Percentiles rank a stretch among this genome's conserved stretches.
phyloP scores from a whole-genome alignment of 2,329 filamentous ascomycete genomes.

The Penicillium sp. region DNA sequence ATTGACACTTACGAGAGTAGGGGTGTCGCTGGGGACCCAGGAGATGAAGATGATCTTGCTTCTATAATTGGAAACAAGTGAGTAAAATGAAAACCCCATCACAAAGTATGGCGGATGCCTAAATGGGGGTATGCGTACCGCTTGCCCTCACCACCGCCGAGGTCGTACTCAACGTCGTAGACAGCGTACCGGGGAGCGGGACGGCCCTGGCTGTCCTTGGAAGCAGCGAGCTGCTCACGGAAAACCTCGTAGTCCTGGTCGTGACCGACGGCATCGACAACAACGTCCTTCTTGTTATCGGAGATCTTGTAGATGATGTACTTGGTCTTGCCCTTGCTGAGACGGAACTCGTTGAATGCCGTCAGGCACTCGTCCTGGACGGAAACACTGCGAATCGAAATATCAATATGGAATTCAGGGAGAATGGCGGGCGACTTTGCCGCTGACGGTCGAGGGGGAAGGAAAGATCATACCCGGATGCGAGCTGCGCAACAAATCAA shows the following conservation, averaged over 20 bases:
- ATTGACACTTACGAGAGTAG: constrained; percentile 46
- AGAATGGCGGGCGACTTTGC: constrained; percentile 1
- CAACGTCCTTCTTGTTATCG: constrained; percentile 57
- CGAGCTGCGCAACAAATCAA: constrained; percentile 36
- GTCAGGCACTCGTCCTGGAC: constrained; percentile 55
- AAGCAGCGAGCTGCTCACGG: constrained; percentile 52
- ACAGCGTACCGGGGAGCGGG: constrained; percentile 56
- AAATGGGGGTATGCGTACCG: constrained; percentile 42
- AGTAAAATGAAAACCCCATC: constrained; percentile 17
- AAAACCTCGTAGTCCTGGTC: constrained; percentile 57
- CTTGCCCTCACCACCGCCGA: constrained; percentile 55
- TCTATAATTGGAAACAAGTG: constrained; percentile 38
- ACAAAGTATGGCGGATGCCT: background rate
- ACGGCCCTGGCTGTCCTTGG: constrained; percentile 52
- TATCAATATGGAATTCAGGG: constrained; percentile 28
- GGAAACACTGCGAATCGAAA: constrained; percentile 46
- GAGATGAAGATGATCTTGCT: constrained; percentile 60
- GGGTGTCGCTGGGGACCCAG: constrained; percentile 51
- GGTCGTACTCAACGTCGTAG: constrained; percentile 58
- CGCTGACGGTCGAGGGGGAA: constrained; percentile 8
- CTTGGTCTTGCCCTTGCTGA: constrained; percentile 53
- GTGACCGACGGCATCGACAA: constrained; percentile 53
- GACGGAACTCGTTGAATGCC: constrained; percentile 55
- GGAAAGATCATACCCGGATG: constrained; percentile 41
- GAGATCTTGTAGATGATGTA: constrained; percentile 61